phyloP scores from a whole-genome alignment of 257 asterid species.

The Plantago ovata region DNA sequence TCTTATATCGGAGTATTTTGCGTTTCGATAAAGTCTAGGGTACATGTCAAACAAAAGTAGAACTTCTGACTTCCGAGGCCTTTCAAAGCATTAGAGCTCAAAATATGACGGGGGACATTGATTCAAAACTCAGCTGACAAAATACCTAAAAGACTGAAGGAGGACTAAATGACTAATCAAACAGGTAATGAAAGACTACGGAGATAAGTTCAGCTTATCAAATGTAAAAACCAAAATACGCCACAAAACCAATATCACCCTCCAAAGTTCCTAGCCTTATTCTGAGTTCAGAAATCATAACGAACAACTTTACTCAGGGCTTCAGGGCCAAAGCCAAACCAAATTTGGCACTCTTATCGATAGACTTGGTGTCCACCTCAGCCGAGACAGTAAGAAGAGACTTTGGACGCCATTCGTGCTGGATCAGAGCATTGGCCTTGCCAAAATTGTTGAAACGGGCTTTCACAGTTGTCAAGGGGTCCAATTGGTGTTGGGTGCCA shows the following conservation, averaged over 20 bases:
- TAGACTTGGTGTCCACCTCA: conserved; percentile 49
- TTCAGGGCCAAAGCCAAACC: conserved; percentile 48
- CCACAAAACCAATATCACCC: background rate
- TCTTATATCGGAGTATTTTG: too few species aligned
- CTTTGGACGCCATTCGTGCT: conserved; percentile 57
- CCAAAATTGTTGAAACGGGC: conserved; percentile 45
- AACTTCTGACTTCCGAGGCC: too few species aligned
- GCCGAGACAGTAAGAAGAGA: conserved; percentile 44
- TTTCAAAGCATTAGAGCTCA: too few species aligned
- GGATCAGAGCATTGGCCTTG: conserved; percentile 42
- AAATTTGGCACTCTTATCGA: conserved; percentile 46
- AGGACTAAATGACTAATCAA: too few species aligned
- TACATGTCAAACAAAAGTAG: too few species aligned
- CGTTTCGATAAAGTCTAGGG: too few species aligned
- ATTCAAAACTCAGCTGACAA: too few species aligned
- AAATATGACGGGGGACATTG: too few species aligned
- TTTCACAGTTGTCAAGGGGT: conserved; percentile 46
- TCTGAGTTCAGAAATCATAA: conserved; percentile 4
- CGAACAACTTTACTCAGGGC: conserved; percentile 29
- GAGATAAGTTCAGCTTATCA: too few species aligned
- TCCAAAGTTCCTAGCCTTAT: background rate
- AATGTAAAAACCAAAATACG: background rate
- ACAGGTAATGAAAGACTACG: too few species aligned
- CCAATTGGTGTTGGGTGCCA: conserved; percentile 43
- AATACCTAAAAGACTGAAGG: too few species aligned